Percentiles rank a stretch among this genome's conserved stretches.
Conservation (phyloP, 1,284 basidiomycete genomes). For the Irpex sp. region DNA sequence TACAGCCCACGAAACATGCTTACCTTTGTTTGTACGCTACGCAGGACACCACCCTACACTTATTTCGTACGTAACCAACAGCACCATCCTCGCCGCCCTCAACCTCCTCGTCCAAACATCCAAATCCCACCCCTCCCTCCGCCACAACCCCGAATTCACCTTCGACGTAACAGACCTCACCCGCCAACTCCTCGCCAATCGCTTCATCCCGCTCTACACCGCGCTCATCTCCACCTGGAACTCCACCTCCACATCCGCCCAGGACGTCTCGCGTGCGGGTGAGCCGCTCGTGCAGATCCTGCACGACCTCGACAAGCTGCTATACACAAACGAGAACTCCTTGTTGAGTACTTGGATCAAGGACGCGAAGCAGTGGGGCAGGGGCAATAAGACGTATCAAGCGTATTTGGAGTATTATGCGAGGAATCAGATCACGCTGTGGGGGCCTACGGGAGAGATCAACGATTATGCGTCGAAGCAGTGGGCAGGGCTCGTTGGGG, state of each 20-base stretch:
- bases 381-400: slow-evolving; percentile 27
- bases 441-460: slow-evolving; percentile 40
- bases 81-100: slow-evolving; percentile 34
- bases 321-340: slow-evolving; percentile 34
- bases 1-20: background rate
- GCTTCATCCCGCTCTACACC: slow-evolving; percentile 34
- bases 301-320: slow-evolving; percentile 33
- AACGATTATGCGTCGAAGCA: slow-evolving; percentile 44
- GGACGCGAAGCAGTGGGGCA: slow-evolving; percentile 30
- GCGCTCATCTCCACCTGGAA: slow-evolving; percentile 30
- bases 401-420: slow-evolving; percentile 37
- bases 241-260: slow-evolving; percentile 17
- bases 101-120: slow-evolving; percentile 31
- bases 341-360: slow-evolving; percentile 36
- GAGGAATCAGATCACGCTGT: slow-evolving; percentile 42
- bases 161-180: slow-evolving; percentile 40
- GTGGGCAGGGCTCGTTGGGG: slow-evolving; percentile 38
- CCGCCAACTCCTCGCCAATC: slow-evolving; percentile 39
- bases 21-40: background rate
- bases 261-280: slow-evolving; percentile 23
- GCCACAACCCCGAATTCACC: slow-evolving; percentile 30
- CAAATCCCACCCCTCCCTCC: slow-evolving; percentile 18
- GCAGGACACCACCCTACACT: slow-evolving; percentile 32
- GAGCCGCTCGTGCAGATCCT: slow-evolving; percentile 30
- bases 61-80: slow-evolving; percentile 37